phyloP scores from a whole-genome alignment of 1,284 basidiomycete species.

The Moniliella sp. region DNA sequence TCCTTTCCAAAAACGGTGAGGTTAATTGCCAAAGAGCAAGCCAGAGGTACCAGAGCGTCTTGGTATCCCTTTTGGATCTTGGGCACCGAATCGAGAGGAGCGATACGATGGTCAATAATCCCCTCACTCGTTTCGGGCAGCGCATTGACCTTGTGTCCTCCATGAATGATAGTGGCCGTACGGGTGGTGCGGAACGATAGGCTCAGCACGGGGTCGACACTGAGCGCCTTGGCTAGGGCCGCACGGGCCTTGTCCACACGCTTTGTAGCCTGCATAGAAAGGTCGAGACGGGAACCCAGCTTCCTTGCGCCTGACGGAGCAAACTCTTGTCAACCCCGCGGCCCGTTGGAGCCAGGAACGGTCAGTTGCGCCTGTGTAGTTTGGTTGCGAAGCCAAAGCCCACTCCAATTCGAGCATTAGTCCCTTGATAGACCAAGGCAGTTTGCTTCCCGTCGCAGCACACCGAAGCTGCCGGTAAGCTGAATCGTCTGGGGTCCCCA shows the following conservation, averaged over 20 bases:
- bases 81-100: constrained; percentile 38
- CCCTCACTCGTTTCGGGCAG: constrained; percentile 43
- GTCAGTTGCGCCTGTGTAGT: too few species aligned
- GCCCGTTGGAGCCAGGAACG: too few species aligned
- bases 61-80: constrained; percentile 32
- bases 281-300: neutral
- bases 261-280: neutral
- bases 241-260: neutral
- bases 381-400: too few species aligned
- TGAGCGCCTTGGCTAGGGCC: neutral
- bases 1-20: neutral
- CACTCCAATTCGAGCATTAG: neutral
- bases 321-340: neutral
- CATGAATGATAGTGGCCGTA: constrained; percentile 47
- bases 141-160: constrained; percentile 50
- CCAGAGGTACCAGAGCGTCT: neutral
- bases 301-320: neutral
- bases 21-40: neutral
- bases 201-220: neutral
- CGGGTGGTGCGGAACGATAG: constrained; percentile 44
- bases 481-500: neutral
- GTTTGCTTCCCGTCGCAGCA: neutral
- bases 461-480: neutral
- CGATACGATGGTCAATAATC: constrained; percentile 45
- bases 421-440: neutral